Conservation (phyloP, 306 rosid genomes). For the Vigna nakashimae region DNA sequence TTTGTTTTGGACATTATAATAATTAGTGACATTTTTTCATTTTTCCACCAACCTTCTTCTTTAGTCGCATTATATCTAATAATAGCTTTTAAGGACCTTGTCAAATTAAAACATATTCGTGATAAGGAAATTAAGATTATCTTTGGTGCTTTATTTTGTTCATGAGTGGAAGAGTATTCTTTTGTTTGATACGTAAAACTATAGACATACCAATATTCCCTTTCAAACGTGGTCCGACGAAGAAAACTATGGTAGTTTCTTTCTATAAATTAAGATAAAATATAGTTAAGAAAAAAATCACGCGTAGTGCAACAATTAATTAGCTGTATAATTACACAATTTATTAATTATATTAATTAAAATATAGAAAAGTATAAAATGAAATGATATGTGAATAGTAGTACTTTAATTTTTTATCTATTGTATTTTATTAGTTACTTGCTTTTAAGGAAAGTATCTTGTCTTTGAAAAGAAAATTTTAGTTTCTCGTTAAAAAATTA, state of each 20-base stretch:
- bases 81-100: background rate
- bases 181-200: background rate
- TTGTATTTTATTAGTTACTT: background rate
- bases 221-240: background rate
- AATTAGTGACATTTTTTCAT: background rate
- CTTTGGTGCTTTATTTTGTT: background rate
- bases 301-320: background rate
- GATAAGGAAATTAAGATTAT: background rate
- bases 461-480: background rate
- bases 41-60: conserved; percentile 10
- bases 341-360: too few species aligned
- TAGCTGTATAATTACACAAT: background rate
- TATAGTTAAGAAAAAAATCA: too few species aligned
- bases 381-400: background rate
- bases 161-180: background rate
- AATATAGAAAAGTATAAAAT: background rate
- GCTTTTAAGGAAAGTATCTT: too few species aligned
- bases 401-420: background rate
- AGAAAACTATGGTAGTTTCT: background rate
- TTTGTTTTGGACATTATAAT: background rate
- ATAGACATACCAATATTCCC: background rate
- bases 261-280: background rate
- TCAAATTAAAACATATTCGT: background rate
- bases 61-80: background rate
- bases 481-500: too few species aligned